Base-by-base conservation (phyloP, 805 yeast genomes). In the Candida tallmaniae region DNA sequence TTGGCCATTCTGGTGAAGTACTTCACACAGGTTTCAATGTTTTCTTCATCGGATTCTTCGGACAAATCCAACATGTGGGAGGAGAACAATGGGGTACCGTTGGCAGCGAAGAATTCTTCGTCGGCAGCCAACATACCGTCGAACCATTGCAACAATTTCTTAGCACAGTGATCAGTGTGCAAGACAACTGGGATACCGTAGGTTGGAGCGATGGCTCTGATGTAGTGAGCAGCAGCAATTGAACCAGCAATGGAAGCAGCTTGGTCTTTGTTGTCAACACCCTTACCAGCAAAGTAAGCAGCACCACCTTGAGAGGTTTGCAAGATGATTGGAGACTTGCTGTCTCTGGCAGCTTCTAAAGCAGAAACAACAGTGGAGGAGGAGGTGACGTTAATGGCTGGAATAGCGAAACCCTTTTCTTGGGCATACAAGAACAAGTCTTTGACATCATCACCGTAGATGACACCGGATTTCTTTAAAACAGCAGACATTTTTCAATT, bases 221-320 rank as follows among this genome's bases (percentile, higher is more conserved):
- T 82, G 79, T 83, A 93, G 76, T 86, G 96, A 47, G 95, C 98
- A 60, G 97, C 97, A 54, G 98, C 96, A 60, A 93, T 62, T 60
- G 95, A 70, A 69, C 98, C 98, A 41, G 80, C 81, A 68, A 93
- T 85, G 45, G 97, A 83, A 42, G 97, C 98, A 57, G 73, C 71
- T 74, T 93, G 97, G 75, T 86, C 82, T 56, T 74, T 75, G 84
- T 93, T 93, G 65, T 77, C 75, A 52, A 93, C 88, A 74, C 97
- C 98, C 80, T 93, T 93, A 74, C 98, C 98, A 48, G 98, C 98
- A 65, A 93, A 93, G 86, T 80, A 93, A 47, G 97, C 97, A 52
- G 98, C 95, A 76, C 98, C 98, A 74, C 98, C 98, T 69, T 93
- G 88, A 43, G 97, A 90, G 52, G 90, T 80, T 74, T 93, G 98